phyloP scores from a whole-genome alignment of 2,329 filamentous ascomycete species.

The Blastomyces emzantsi region DNA sequence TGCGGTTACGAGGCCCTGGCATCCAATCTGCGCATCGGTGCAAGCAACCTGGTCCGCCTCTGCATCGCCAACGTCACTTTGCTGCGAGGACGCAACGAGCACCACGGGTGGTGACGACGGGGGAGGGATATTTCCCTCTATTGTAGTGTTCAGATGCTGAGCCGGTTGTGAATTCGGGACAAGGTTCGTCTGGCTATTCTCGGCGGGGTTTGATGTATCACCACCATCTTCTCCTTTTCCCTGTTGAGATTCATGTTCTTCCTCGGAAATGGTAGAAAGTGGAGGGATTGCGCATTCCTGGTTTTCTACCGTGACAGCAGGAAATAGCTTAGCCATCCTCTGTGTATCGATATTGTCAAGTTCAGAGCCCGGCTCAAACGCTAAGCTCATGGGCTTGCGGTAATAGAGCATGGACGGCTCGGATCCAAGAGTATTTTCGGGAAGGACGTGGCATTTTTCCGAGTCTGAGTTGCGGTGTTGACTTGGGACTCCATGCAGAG shows the following conservation, averaged over 20 bases:
- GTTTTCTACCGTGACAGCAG: conserved; percentile 11
- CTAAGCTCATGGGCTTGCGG: conserved; percentile 25
- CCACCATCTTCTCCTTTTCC: background rate
- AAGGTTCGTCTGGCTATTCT: conserved; percentile 24
- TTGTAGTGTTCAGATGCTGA: conserved; percentile 8
- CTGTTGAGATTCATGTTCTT: background rate
- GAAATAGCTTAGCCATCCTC: conserved; percentile 32
- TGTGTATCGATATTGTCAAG: conserved; percentile 26
- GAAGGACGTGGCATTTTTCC: background rate
- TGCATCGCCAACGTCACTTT: conserved; percentile 14
- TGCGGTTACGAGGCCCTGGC: conserved; percentile 23
- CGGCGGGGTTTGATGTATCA: conserved; percentile 20
- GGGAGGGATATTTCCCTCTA: conserved; percentile 16
- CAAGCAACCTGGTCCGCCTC: conserved; percentile 8
- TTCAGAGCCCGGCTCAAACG: conserved; percentile 9
- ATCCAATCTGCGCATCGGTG: conserved; percentile 2
- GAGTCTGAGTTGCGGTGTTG: background rate
- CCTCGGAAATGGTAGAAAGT: conserved; percentile 5
- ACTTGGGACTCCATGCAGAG: background rate
- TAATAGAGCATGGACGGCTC: conserved; percentile 24
- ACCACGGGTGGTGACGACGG: conserved; percentile 24
- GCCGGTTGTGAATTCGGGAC: conserved; percentile 32
- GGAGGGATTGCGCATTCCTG: conserved; percentile 5
- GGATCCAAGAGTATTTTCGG: background rate
- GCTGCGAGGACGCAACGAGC: conserved; percentile 36